phyloP scores from a whole-genome alignment of 495 filamentous ascomycete species.

The Neohortaea acidophila region DNA sequence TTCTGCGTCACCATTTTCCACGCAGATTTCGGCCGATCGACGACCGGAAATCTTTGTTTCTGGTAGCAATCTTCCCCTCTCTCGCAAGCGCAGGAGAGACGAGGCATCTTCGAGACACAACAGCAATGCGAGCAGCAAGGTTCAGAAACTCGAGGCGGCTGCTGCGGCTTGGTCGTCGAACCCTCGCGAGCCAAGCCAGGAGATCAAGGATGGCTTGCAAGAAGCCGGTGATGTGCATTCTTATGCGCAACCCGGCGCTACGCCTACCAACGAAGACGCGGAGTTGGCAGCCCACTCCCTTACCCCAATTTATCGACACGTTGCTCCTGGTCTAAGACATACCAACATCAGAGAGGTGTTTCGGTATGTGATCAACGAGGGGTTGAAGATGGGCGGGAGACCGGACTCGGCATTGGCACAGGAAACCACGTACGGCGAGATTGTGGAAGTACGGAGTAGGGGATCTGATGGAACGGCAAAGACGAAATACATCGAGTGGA shows the following conservation, averaged over 20 bases:
- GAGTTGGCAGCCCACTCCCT: neutral
- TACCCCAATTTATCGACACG: slow-evolving; percentile 4
- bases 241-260: neutral
- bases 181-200: slow-evolving; percentile 6
- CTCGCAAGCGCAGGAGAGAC: slow-evolving; percentile 23
- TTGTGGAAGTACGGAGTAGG: slow-evolving; percentile 46
- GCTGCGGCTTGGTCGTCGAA: neutral
- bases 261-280: slow-evolving; percentile 3
- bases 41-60: slow-evolving; percentile 24
- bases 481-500: slow-evolving; percentile 50
- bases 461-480: slow-evolving; percentile 44
- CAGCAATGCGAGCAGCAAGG: slow-evolving; percentile 9
- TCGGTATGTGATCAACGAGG: slow-evolving; percentile 53
- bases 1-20: slow-evolving; percentile 7
- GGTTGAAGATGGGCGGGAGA: slow-evolving; percentile 52
- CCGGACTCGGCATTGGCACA: slow-evolving; percentile 52
- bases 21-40: slow-evolving; percentile 8
- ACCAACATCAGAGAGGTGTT: slow-evolving; percentile 51
- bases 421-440: slow-evolving; percentile 47
- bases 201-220: slow-evolving; percentile 5
- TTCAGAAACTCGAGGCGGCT: neutral
- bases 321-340: slow-evolving; percentile 38
- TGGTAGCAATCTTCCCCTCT: slow-evolving; percentile 19
- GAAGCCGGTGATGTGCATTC: slow-evolving; percentile 6
- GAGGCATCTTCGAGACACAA: slow-evolving; percentile 10